Base-by-base conservation (phyloP, 768 basidiomycete genomes). In the Pisolithus microcarpus region DNA sequence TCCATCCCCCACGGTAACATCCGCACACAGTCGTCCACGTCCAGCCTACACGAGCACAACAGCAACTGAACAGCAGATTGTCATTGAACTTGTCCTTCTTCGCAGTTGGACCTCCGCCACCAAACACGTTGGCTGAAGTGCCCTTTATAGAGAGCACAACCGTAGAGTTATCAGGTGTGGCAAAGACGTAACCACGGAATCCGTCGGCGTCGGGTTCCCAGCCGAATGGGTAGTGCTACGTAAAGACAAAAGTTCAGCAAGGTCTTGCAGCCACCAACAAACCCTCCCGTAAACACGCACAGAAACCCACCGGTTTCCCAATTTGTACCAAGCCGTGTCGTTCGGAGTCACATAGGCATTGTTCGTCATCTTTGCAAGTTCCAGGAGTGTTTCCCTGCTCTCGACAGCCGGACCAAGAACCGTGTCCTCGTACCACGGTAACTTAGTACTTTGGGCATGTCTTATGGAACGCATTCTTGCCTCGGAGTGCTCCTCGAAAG, bases 31-130 rank as follows among this genome's bases (percentile, higher is more conserved):
- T 80, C 43, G 86, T 82, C 95, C 95, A 98, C 16, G 88, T 81
- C 83, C 90, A 95, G 61, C 90, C 91, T 26, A 96, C 78, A 16
- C 81, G 72, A 0, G 95, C 95, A 66, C 95, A 98, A 68, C 95
- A 98, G 63, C 95, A 98, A 55, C 84, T 87, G 66, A 95, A 95
- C 52, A 97, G 68, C 6, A 96, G 66, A 58, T 94, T 97, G 65
- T 97, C 93, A 71, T 97, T 97, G 49, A 88, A 64, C 68, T 87
- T 94, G 73, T 97, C 95, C 62, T 92, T 95, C 72, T 81, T 84
- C 2, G 75, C 75, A n/a, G 95, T 97, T 13, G 85, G 83, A 0
- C 91, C 91, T 1, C 82, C 83, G 18, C 84, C 79, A 1, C 88
- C 80, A 47, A 91, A 77, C 9, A 82, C 46, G 3, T 79, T 79